phyloP scores from a whole-genome alignment of 192 early-diverging fungal species.

The Entomortierella lignicola region DNA sequence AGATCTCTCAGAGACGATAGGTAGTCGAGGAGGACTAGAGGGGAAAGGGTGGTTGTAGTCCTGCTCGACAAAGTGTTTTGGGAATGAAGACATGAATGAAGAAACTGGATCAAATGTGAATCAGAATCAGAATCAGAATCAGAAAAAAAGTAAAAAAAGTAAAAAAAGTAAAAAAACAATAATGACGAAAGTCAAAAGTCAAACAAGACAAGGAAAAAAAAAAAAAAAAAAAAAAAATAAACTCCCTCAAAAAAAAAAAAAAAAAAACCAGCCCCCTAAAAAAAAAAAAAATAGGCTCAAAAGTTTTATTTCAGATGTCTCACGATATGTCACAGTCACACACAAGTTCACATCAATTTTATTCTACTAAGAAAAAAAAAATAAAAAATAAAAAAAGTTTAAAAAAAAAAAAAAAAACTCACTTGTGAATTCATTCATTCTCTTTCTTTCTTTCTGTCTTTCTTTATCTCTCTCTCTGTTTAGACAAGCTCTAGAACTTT shows the following conservation, averaged over 20 bases:
- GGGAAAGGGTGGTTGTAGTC: conserved; percentile 27
- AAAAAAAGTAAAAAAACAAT: background rate
- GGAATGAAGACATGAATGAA: conserved; percentile 35
- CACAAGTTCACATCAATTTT: too few relatives aligned
- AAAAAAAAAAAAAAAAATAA: background rate
- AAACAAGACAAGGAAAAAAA: conserved; percentile 1
- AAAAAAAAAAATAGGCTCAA: too few relatives aligned
- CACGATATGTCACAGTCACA: too few relatives aligned
- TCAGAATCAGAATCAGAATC: too few relatives aligned
- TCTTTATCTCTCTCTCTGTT: too few relatives aligned
- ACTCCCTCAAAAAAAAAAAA: too few relatives aligned
- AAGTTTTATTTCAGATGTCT: too few relatives aligned
- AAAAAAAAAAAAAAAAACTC: background rate
- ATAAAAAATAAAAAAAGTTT: background rate
- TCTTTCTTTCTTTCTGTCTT: background rate
- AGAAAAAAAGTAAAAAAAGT: background rate
- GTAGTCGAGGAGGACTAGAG: background rate
- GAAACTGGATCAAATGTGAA: background rate
- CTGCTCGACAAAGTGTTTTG: conserved; percentile 39
- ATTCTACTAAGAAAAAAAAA: too few relatives aligned
- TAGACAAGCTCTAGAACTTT: conserved; percentile 83
- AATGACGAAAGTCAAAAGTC: too few relatives aligned
- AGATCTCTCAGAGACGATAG: conserved; percentile 22
- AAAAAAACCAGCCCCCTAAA: too few relatives aligned
- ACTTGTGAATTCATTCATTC: background rate